Conservation (phyloP, 345 rosid species). For the Acer yangbiense region DNA sequence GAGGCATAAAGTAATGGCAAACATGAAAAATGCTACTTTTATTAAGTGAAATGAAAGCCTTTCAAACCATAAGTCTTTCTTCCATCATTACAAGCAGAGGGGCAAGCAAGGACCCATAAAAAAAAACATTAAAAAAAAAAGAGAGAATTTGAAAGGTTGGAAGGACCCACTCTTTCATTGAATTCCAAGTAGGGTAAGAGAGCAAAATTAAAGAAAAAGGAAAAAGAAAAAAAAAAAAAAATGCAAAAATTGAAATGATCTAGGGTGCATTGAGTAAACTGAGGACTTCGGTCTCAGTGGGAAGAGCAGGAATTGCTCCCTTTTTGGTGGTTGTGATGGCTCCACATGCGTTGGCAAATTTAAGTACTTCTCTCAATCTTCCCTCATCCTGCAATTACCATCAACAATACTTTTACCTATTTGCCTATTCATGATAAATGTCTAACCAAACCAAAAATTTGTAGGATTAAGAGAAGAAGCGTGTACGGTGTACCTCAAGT, state of each 20-base stretch:
- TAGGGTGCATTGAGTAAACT: constrained; percentile 36
- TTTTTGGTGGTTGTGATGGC: constrained; percentile 97
- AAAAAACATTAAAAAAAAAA: background rate
- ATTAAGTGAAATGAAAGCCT: background rate
- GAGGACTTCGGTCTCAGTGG: constrained; percentile 59
- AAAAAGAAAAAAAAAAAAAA: background rate
- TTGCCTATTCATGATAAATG: too few species aligned
- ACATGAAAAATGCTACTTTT: background rate
- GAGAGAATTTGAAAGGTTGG: background rate
- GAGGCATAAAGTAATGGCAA: background rate
- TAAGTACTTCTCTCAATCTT: constrained; percentile 71
- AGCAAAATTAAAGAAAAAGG: background rate
- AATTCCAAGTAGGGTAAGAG: background rate
- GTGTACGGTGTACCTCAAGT: constrained; percentile 66
- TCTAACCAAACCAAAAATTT: too few species aligned
- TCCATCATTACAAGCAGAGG: background rate
- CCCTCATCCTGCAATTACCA: constrained; percentile 56
- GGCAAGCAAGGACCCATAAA: background rate
- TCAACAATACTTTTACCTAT: too few species aligned
- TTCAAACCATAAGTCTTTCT: background rate
- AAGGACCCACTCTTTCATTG: background rate
- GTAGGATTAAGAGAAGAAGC: background rate
- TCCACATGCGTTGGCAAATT: constrained; percentile 89
- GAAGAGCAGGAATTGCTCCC: constrained; percentile 98
- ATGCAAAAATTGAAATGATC: background rate